Evolutionary conservation across 305 asterid genomes (phyloP).

Genomic region (Coffea humblotiana): DNA sequence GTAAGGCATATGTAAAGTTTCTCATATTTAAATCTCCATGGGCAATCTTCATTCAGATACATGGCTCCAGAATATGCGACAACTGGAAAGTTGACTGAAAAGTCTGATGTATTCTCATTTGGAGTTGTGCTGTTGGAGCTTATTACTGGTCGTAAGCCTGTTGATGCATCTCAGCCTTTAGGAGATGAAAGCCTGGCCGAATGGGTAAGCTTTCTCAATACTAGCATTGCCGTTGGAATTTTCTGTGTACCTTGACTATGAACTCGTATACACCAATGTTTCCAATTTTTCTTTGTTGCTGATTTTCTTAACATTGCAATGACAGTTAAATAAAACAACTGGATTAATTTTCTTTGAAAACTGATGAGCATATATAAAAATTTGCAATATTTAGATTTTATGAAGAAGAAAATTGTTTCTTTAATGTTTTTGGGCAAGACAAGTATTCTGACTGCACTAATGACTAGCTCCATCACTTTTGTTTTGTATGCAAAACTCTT

Average conservation of each 20-base stretch:
- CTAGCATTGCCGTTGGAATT: neutral
- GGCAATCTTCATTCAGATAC: slow-evolving; percentile 47
- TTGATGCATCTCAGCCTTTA: slow-evolving; percentile 84
- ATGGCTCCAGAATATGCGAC: slow-evolving; percentile 99
- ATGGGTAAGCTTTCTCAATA: slow-evolving; percentile 58
- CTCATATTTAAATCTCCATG: slow-evolving; percentile 7
- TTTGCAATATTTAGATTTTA: neutral
- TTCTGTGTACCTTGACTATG: neutral
- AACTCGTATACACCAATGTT: neutral
- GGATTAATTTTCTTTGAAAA: neutral
- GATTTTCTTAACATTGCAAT: neutral
- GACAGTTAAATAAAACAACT: neutral
- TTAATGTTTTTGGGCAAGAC: neutral
- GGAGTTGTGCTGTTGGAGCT: slow-evolving; percentile 93
- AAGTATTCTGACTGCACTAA: neutral
- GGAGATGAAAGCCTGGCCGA: slow-evolving; percentile 95
- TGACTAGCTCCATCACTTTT: neutral
- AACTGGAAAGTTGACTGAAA: slow-evolving; percentile 87
- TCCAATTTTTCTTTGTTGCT: neutral
- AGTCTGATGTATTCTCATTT: slow-evolving; percentile 78
- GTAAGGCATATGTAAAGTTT: neutral
- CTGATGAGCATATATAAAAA: neutral
- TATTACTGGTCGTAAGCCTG: slow-evolving; percentile 88
- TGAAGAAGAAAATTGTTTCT: neutral
- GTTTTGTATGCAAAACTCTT: neutral